phyloP scores from a whole-genome alignment of 768 basidiomycete species.

The Xerocomellus chrysenteron region DNA sequence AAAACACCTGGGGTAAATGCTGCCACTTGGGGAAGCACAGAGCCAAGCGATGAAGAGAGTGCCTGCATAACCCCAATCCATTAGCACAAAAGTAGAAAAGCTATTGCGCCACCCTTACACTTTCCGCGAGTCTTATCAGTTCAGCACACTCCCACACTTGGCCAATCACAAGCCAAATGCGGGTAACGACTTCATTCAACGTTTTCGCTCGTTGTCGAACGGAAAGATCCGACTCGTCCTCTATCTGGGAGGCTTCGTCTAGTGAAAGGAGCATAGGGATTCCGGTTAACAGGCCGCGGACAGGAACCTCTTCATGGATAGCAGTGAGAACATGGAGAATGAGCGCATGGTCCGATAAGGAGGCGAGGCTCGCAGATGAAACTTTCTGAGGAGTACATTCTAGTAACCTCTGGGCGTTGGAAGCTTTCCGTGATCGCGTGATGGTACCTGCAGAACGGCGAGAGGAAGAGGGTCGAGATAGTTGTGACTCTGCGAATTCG shows the following conservation, averaged over 20 bases:
- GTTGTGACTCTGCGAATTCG: slow-evolving; percentile 21
- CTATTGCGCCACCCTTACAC: slow-evolving; percentile 41
- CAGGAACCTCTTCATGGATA: slow-evolving; percentile 71
- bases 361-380: slow-evolving; percentile 51
- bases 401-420: slow-evolving; percentile 52
- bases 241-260: slow-evolving; percentile 48
- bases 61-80: slow-evolving; percentile 36
- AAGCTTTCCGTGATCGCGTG: slow-evolving; percentile 57
- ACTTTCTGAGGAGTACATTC: slow-evolving; percentile 46
- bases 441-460: slow-evolving; percentile 50
- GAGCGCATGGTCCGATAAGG: slow-evolving; percentile 71
- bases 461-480: slow-evolving; percentile 37
- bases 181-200: slow-evolving; percentile 62
- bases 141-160: slow-evolving; percentile 65
- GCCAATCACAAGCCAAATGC: slow-evolving; percentile 68
- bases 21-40: slow-evolving; percentile 38
- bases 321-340: slow-evolving; percentile 65
- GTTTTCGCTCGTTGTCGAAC: slow-evolving; percentile 45
- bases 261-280: slow-evolving; percentile 86
- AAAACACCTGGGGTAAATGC: slow-evolving; percentile 40
- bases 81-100: slow-evolving; percentile 17
- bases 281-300: slow-evolving; percentile 71
- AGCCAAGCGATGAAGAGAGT: slow-evolving; percentile 40
- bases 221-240: slow-evolving; percentile 40
- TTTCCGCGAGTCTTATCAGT: slow-evolving; percentile 52